A percentile compares a stretch with the other conserved stretches of the same genome.
These are phyloP conservation scores for Fusarium cicatricum DNA, from an alignment of 2,329 filamentous ascomycete genomes.

Conservation along the genomic window DNA sequence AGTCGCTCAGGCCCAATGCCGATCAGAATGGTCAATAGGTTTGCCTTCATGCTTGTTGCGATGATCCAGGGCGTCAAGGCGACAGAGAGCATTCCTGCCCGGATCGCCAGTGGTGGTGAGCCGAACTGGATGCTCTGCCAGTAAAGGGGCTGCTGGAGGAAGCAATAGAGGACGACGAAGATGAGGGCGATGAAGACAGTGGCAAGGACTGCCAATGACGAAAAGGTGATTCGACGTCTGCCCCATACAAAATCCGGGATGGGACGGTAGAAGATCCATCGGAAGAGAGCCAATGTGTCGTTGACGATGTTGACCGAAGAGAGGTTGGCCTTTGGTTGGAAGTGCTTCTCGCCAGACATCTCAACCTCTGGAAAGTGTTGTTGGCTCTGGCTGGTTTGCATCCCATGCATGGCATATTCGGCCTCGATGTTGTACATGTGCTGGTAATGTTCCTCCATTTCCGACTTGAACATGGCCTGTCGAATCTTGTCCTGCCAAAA, in stretches of 20 bases:
- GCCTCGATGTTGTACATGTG: slow-evolving; percentile 61
- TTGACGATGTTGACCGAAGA: slow-evolving; percentile 80
- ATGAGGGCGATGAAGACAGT: slow-evolving; percentile 73
- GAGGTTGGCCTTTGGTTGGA: slow-evolving; percentile 74
- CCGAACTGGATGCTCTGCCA: slow-evolving; percentile 87
- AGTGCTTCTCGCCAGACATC: slow-evolving; percentile 60
- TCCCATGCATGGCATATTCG: slow-evolving; percentile 54
- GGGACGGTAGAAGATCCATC: slow-evolving; percentile 90
- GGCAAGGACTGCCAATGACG: slow-evolving; percentile 76
- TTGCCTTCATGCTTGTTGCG: slow-evolving; percentile 89
- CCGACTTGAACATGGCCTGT: slow-evolving; percentile 86
- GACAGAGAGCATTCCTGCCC: slow-evolving; percentile 90
- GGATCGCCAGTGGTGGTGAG: slow-evolving; percentile 86
- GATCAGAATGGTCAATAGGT: slow-evolving; percentile 82
- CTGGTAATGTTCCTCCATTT: slow-evolving; percentile 72
- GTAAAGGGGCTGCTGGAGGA: slow-evolving; percentile 87
- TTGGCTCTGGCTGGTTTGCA: slow-evolving; percentile 62
- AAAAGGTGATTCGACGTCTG: slow-evolving; percentile 77
- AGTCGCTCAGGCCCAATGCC: slow-evolving; percentile 92
- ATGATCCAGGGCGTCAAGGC: slow-evolving; percentile 94
- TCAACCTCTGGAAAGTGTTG: slow-evolving; percentile 79
- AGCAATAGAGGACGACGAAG: slow-evolving; percentile 83
- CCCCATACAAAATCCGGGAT: slow-evolving; percentile 77
- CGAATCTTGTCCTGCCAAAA: slow-evolving; percentile 94
- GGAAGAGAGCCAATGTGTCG: slow-evolving; percentile 80